Evolutionary conservation across 768 basidiomycete genomes (phyloP).

Genomic region (Tricholoma flavovirens): DNA sequence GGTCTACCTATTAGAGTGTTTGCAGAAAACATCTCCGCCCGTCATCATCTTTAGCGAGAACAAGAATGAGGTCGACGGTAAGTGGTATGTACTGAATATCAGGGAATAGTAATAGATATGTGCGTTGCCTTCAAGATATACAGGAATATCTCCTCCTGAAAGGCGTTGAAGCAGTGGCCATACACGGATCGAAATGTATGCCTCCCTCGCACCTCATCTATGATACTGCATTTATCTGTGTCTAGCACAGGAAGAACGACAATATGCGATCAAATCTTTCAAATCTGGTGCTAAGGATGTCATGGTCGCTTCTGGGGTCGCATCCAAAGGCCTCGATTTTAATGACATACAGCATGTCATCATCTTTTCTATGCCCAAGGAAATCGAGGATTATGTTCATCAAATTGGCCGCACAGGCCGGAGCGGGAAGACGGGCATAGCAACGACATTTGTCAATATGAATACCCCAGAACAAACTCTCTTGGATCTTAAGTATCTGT

Average conservation of each 20-base stretch:
- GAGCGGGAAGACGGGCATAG: constrained; percentile 97
- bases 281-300: constrained; percentile 97
- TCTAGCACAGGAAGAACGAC: constrained; percentile 94
- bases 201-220: constrained; percentile 5
- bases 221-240: not conserved
- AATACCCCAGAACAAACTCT: constrained; percentile 94
- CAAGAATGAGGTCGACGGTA: constrained; percentile 99
- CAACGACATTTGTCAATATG: constrained; percentile 99
- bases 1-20: constrained; percentile 95
- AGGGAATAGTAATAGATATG: not conserved
- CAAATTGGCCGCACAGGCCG: constrained; percentile 98
- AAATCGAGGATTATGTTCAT: constrained; percentile 99
- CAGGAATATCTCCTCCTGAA: constrained; percentile 96
- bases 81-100: constrained; percentile 14
- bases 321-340: constrained; percentile 97
- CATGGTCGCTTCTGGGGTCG: constrained; percentile 98
- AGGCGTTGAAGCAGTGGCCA: constrained; percentile 97
- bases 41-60: constrained; percentile 98
- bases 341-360: constrained; percentile 99
- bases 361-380: constrained; percentile 99
- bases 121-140: constrained; percentile 59
- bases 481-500: constrained; percentile 91
- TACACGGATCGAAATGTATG: constrained; percentile 95
- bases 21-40: constrained; percentile 97
- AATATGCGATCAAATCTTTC: constrained; percentile 98